These are phyloP conservation scores for Fraxinus nigra DNA, from an alignment of 305 asterid genomes.

Conservation along the genomic window DNA sequence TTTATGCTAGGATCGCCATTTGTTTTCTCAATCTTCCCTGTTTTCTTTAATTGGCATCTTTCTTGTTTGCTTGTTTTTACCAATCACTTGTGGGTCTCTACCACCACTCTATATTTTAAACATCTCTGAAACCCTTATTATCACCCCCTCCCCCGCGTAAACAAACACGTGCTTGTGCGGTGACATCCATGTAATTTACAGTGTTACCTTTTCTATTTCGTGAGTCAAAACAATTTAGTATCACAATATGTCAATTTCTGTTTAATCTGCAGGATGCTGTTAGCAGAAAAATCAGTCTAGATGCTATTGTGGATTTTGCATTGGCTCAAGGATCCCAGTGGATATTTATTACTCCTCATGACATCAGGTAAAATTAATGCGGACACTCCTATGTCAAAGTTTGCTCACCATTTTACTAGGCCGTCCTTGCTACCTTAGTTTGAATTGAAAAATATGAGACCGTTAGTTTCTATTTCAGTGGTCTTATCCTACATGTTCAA, in stretches of 20 bases:
- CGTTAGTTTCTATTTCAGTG: neutral
- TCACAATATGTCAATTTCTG: neutral
- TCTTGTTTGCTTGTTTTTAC: neutral
- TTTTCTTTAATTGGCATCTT: neutral
- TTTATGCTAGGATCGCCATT: neutral
- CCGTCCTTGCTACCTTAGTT: neutral
- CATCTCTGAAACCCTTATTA: neutral
- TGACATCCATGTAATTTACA: slow-evolving; percentile 1
- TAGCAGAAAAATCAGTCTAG: slow-evolving; percentile 91
- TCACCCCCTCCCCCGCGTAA: neutral
- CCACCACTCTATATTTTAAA: neutral
- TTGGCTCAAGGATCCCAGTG: slow-evolving; percentile 87
- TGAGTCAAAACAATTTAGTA: neutral
- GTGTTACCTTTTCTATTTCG: neutral
- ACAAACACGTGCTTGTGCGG: neutral
- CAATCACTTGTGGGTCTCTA: neutral
- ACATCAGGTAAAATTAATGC: slow-evolving; percentile 55
- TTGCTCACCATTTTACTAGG: slow-evolving; percentile 1
- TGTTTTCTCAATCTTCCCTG: neutral
- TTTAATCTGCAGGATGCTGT: slow-evolving; percentile 77
- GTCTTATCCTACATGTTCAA: neutral
- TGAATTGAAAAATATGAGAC: neutral
- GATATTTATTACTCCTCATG: slow-evolving; percentile 97
- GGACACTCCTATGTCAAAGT: neutral
- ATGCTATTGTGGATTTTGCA: slow-evolving; percentile 81